Conservation (phyloP, 371 early-diverging fungal genomes). For the Chytridium lagenaria region DNA sequence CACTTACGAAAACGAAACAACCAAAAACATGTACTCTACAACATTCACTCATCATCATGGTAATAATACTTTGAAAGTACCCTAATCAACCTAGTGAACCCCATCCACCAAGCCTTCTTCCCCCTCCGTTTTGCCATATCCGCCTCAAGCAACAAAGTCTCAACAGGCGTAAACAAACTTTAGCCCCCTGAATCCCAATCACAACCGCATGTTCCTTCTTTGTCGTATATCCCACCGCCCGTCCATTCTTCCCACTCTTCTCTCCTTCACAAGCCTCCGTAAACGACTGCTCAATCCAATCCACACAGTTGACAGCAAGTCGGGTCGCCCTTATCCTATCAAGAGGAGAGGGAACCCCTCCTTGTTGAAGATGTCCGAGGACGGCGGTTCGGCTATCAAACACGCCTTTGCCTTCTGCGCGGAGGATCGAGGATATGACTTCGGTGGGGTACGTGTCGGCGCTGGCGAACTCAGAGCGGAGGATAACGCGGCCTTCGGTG, state of each 20-base stretch:
- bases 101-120: slow-evolving; percentile 81
- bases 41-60: slow-evolving; percentile 31
- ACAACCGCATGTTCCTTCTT: slow-evolving; percentile 71
- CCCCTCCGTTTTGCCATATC: slow-evolving; percentile 85
- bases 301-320: slow-evolving; percentile 75
- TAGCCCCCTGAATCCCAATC: slow-evolving; percentile 83
- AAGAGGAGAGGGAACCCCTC: slow-evolving; percentile 93
- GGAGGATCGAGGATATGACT: slow-evolving; percentile 84
- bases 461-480: slow-evolving; percentile 84
- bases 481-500: slow-evolving; percentile 77
- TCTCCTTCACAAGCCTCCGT: slow-evolving; percentile 10
- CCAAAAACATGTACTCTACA: too few relatives aligned
- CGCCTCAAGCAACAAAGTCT: slow-evolving; percentile 60
- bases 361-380: slow-evolving; percentile 97
- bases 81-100: slow-evolving; percentile 56
- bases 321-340: slow-evolving; percentile 94
- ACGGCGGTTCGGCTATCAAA: slow-evolving; percentile 94
- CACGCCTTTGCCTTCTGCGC: slow-evolving; percentile 90
- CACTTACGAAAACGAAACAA: too few relatives aligned
- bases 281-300: slow-evolving; percentile 50
- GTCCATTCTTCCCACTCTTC: background rate
- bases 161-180: slow-evolving; percentile 76
- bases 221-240: slow-evolving; percentile 62
- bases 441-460: slow-evolving; percentile 87
- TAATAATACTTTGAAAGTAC: slow-evolving; percentile 53